Evolutionary conservation across 2,329 filamentous ascomycete genomes (phyloP).

Genomic region (Fusarium clavum): DNA sequence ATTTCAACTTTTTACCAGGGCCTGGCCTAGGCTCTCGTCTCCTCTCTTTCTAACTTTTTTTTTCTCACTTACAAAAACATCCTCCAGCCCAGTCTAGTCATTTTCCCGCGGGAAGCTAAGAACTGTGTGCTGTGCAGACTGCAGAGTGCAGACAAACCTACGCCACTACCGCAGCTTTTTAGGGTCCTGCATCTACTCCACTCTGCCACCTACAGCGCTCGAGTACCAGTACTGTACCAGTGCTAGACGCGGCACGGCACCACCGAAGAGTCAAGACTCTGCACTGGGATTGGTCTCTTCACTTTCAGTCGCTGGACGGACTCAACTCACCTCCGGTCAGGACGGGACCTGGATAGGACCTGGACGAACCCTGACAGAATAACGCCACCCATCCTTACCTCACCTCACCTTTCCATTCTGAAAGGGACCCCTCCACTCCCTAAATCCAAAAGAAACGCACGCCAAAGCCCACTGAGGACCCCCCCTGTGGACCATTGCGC

Average conservation of each 20-base stretch:
- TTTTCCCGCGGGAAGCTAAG: slow-evolving; percentile 32
- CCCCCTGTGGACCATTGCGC: slow-evolving; percentile 44
- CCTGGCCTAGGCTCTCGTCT: slow-evolving; percentile 9
- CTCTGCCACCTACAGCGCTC: slow-evolving; percentile 5
- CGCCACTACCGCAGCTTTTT: slow-evolving; percentile 35
- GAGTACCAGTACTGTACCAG: neutral
- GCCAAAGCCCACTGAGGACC: slow-evolving; percentile 37
- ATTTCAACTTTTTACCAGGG: slow-evolving; percentile 24
- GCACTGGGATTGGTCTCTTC: slow-evolving; percentile 22
- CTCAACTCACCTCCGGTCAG: slow-evolving; percentile 27
- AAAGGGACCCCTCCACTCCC: slow-evolving; percentile 12
- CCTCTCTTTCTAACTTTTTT: neutral
- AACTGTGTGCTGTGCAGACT: slow-evolving; percentile 18
- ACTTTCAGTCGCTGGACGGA: neutral
- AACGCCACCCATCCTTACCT: slow-evolving; percentile 28
- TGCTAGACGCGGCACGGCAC: slow-evolving; percentile 31
- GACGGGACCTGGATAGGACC: slow-evolving; percentile 6
- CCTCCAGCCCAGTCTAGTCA: slow-evolving; percentile 5
- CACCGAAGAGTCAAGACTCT: slow-evolving; percentile 30
- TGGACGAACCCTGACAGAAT: slow-evolving; percentile 23
- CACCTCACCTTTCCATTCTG: neutral
- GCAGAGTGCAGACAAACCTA: slow-evolving; percentile 4
- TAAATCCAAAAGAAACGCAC: slow-evolving; percentile 22
- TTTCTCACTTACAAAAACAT: slow-evolving; percentile 14
- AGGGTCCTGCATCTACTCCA: slow-evolving; percentile 41